Conservation (phyloP, 2,329 filamentous ascomycete species). For the Byssochlamys sp. region DNA sequence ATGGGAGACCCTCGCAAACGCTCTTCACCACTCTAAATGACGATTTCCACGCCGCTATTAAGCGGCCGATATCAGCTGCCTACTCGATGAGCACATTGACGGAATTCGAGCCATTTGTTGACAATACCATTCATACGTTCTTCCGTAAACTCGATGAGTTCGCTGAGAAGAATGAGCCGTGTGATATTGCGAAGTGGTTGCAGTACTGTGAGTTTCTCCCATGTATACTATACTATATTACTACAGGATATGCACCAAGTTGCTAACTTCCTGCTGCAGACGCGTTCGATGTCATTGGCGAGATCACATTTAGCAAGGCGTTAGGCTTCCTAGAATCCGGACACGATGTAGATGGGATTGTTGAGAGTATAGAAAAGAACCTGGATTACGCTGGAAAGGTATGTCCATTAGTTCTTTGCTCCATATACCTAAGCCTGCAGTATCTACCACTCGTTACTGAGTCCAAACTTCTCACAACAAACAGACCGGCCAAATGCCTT, state of each 20-base stretch:
- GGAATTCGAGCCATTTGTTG: slow-evolving; percentile 30
- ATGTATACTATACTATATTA: background rate
- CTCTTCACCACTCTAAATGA: slow-evolving; percentile 20
- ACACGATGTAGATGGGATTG: slow-evolving; percentile 24
- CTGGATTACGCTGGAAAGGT: slow-evolving; percentile 19
- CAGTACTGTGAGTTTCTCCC: slow-evolving; percentile 17
- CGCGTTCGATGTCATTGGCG: slow-evolving; percentile 30
- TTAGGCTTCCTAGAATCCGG: slow-evolving; percentile 26
- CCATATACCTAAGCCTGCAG: background rate
- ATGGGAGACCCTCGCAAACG: slow-evolving; percentile 12
- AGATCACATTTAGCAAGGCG: slow-evolving; percentile 25
- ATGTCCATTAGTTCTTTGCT: background rate
- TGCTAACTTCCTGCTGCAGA: background rate
- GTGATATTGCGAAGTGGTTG: slow-evolving; percentile 23
- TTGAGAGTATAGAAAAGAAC: slow-evolving; percentile 17
- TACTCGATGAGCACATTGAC: slow-evolving; percentile 36
- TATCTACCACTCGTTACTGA: background rate
- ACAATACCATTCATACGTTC: slow-evolving; percentile 22
- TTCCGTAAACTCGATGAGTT: slow-evolving; percentile 17
- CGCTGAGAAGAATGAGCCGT: slow-evolving; percentile 10
- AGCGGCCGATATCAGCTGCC: slow-evolving; percentile 28
- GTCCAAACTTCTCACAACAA: background rate
- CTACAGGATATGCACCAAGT: background rate
- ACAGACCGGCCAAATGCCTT: slow-evolving; percentile 25
- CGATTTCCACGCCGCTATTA: slow-evolving; percentile 31